These are phyloP conservation scores for Gynostemma pentaphyllum DNA, from an alignment of 306 rosid genomes.

Conservation along the genomic window DNA sequence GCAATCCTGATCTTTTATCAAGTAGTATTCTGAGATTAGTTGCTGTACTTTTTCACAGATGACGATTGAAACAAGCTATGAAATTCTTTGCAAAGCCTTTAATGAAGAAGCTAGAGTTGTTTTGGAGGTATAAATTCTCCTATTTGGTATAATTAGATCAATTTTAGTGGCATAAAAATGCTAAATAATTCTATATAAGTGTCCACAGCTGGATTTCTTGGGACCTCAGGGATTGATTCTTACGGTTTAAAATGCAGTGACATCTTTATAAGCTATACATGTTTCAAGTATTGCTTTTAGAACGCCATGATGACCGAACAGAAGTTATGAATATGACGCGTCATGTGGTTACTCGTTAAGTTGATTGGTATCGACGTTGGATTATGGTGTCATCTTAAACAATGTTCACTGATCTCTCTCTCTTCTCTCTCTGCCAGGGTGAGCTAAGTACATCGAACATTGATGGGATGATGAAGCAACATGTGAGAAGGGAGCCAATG, in stretches of 20 bases:
- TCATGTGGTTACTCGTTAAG: background rate
- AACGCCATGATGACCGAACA: background rate
- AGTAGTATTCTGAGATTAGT: constrained; percentile 9
- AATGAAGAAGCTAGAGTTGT: constrained; percentile 40
- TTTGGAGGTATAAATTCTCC: constrained; percentile 39
- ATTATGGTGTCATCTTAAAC: background rate
- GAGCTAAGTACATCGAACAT: background rate
- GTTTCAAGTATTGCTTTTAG: background rate
- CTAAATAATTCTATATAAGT: background rate
- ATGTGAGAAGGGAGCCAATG: background rate
- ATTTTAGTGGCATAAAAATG: background rate
- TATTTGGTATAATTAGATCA: background rate
- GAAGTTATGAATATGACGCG: background rate
- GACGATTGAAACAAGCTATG: constrained; percentile 45
- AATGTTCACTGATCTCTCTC: background rate
- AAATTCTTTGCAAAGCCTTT: constrained; percentile 78
- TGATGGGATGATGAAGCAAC: background rate
- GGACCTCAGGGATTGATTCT: background rate
- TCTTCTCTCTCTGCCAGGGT: background rate
- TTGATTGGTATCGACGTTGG: background rate
- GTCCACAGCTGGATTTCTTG: background rate
- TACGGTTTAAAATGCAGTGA: background rate
- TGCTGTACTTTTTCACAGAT: constrained; percentile 34
- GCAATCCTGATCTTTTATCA: background rate
- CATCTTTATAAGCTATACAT: background rate